Evolutionary conservation across 306 rosid genomes (phyloP), one percentile per base, ranked within the genome.

Genomic region (Arachis stenosperma): DNA sequence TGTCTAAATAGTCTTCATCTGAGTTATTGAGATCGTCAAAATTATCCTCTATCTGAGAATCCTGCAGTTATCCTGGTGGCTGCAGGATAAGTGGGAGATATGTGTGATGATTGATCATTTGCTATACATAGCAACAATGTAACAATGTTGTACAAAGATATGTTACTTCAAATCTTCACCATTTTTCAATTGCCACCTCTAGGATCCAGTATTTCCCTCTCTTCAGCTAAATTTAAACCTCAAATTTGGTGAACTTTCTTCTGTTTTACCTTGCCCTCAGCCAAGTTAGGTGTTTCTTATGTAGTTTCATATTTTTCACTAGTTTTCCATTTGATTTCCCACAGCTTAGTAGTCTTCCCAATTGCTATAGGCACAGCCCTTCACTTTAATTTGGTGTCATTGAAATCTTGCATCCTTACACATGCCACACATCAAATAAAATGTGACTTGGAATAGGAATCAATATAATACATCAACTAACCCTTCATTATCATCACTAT

Each of bases 291-390:
- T 8, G 5, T 55, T 33, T 70, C 81, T 41, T 37, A 73, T 39
- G 74, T 66, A 9, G 72, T 66, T 7, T 56, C 61, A 60, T 50
- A 78, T 66, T 71, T 82, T 75, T 67, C 71, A 41, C 55, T 56
- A 13, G 6, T 61, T 36, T 70, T 72, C 48, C 33, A 81, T 77
- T 58, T 85, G 55, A 79, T 79, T 60, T 83, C 88, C 76, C 81
- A 75, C 13, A 87, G 74, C 61, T 90, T 88, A 69, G 80, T 60
- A 22, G 58, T 78, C 74, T 86, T 88, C 61, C 79, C 89, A 43
- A 90, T 71, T 0, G 89, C 89, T 17, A 17, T 17, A 17, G 17
- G 17, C 17, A 17, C 17, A 17, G 0, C 17, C 17, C 17, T 17
- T 17, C 17, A 17, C 17, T 17, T 17, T 17, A 17, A 17, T 17